Percentiles rank a stretch among this genome's conserved stretches.
Evolutionary conservation across 495 filamentous ascomycete genomes (phyloP).

Genomic region (Aspergillus cristatus): DNA sequence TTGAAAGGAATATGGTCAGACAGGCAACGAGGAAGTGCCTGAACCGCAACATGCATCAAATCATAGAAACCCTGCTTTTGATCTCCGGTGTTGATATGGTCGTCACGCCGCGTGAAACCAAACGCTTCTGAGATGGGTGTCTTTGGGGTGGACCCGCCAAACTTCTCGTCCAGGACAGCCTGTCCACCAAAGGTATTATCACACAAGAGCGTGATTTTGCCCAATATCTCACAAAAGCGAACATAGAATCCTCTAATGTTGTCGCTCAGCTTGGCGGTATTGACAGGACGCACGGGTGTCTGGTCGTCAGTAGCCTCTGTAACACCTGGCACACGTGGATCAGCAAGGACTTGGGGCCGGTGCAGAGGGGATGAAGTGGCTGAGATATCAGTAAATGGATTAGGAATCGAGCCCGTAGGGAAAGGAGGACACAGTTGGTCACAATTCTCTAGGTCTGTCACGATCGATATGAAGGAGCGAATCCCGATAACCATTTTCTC

Average conservation of each 20-base stretch:
- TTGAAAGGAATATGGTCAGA: conserved; percentile 88
- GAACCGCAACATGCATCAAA: conserved; percentile 87
- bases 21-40: conserved; percentile 86
- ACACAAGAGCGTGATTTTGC: conserved; percentile 90
- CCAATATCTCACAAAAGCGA: conserved; percentile 87
- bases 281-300: conserved; percentile 56
- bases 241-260: conserved; percentile 74
- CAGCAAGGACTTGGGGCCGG: conserved; percentile 32
- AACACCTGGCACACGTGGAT: conserved; percentile 22
- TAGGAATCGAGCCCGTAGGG: conserved; percentile 45
- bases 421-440: conserved; percentile 75
- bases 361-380: conserved; percentile 22
- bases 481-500: conserved; percentile 97
- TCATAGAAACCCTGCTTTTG: conserved; percentile 95
- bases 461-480: conserved; percentile 80
- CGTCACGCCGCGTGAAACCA: conserved; percentile 75
- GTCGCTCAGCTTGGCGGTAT: conserved; percentile 61
- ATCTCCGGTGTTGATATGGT: conserved; percentile 62
- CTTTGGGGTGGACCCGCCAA: conserved; percentile 74
- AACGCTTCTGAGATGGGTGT: conserved; percentile 93
- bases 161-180: conserved; percentile 90
- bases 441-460: conserved; percentile 86
- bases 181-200: conserved; percentile 96
- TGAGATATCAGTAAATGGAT: conserved; percentile 31
- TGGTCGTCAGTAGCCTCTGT: conserved; percentile 23